Evolutionary conservation across 2,329 filamentous ascomycete species (phyloP).

Genomic region (Curvularia hawaiiensis): DNA sequence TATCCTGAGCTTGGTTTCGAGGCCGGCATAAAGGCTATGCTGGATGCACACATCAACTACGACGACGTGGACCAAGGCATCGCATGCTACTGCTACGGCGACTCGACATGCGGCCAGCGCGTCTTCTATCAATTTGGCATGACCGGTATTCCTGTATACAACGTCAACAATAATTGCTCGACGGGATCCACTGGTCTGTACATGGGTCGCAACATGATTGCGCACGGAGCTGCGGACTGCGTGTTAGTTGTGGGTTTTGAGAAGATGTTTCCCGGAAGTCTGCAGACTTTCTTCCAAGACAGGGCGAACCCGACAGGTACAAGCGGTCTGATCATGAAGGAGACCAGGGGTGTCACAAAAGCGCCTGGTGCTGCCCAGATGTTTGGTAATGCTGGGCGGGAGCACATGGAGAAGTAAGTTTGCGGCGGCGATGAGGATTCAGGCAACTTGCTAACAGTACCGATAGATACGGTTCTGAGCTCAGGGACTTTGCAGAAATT

Average conservation of each 20-base stretch:
- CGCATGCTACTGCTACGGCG: constrained; percentile 98
- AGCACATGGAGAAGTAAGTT: constrained; percentile 89
- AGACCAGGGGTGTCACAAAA: constrained; percentile 79
- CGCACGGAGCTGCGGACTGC: constrained; percentile 81
- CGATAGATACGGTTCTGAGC: constrained; percentile 75
- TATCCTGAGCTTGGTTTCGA: constrained; percentile 95
- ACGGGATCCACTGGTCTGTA: constrained; percentile 91
- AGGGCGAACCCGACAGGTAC: constrained; percentile 79
- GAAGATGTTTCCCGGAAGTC: constrained; percentile 94
- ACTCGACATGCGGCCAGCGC: constrained; percentile 91
- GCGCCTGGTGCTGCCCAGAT: constrained; percentile 88
- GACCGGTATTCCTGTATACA: constrained; percentile 95
- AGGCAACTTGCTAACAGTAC: constrained; percentile 20
- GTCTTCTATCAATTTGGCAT: constrained; percentile 99
- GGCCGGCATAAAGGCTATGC: constrained; percentile 84
- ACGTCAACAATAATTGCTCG: constrained; percentile 98
- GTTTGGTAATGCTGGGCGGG: constrained; percentile 91
- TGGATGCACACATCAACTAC: constrained; percentile 87
- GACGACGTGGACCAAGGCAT: constrained; percentile 94
- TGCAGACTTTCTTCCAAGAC: constrained; percentile 85
- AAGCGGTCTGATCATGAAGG: constrained; percentile 76
- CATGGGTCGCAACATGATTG: constrained; percentile 80
- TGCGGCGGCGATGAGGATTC: neutral
- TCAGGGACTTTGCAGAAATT: constrained; percentile 93
- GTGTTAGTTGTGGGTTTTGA: constrained; percentile 94